These are phyloP conservation scores for Naganishia randhawae DNA, from an alignment of 768 basidiomycete species.

Conservation along the genomic window DNA sequence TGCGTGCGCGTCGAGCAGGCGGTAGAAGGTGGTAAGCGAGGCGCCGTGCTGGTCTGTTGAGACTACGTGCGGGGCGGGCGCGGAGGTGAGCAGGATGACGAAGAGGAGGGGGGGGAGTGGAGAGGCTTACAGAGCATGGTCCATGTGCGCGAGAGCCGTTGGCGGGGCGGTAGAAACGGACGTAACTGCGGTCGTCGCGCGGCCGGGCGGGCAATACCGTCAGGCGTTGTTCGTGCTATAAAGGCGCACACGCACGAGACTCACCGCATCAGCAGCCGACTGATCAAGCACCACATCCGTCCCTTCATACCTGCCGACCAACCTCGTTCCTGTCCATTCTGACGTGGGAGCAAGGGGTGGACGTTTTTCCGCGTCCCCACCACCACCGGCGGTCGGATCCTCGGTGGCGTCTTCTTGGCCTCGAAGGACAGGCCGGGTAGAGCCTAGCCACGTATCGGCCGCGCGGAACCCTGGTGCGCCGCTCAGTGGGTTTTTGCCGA, in stretches of 20 bases:
- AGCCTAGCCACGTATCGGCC: background rate
- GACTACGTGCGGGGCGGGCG: slow-evolving; percentile 32
- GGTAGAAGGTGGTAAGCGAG: slow-evolving; percentile 81
- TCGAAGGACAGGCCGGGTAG: background rate
- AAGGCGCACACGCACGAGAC: background rate
- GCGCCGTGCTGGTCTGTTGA: slow-evolving; percentile 94
- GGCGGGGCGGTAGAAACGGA: slow-evolving; percentile 39
- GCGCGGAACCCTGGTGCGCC: slow-evolving; percentile 41
- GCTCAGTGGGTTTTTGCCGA: background rate
- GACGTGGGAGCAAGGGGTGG: too few relatives aligned
- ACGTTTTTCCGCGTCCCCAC: too few relatives aligned
- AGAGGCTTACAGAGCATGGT: slow-evolving; percentile 41
- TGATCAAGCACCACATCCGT: slow-evolving; percentile 36
- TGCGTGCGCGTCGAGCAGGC: slow-evolving; percentile 41
- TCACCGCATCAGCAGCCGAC: slow-evolving; percentile 36
- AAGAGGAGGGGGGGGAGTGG: background rate
- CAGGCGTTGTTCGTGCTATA: background rate
- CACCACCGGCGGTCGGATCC: too few relatives aligned
- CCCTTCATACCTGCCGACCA: slow-evolving; percentile 37
- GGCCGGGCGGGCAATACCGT: too few relatives aligned
- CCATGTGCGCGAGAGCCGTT: slow-evolving; percentile 44
- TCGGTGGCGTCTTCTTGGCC: too few relatives aligned
- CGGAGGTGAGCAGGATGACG: background rate
- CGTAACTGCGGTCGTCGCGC: too few relatives aligned
- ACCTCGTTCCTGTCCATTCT: slow-evolving; percentile 31